Base-by-base conservation (phyloP, 1,139 yeast genomes). In the Lodderomyces metapsilosis region DNA sequence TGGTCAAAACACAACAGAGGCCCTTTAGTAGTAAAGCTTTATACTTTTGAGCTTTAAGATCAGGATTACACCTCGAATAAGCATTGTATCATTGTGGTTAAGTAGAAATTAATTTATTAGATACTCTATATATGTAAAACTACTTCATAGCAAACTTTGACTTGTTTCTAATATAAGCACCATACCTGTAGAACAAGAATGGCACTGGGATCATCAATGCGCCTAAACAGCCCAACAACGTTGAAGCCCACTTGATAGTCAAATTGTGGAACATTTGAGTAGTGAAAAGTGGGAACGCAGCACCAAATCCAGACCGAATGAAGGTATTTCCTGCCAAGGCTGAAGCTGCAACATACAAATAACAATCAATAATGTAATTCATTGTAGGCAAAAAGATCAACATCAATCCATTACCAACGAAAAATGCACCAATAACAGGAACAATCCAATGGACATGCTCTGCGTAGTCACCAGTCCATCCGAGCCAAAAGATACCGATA, bases 251-350 rank as follows among this genome's bases (percentile, higher is more conserved):
- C 57, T 85, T 81, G 37, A 80, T 77, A 23, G 88, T 84, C 79
- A 89, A 75, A 49, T 74, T 76, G 13, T 69, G 62, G 63, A 88
- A 88, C 96, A 89, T 82, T 58, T 74, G 84, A 21, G 72, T 66
- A 3, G 83, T 77, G 54, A 67, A 66, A 45, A 75, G 69, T 31
- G 81, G 75, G 59, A 74, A 69, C 5, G 67, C 72, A 37, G 76
- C 80, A 34, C 79, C 80, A 56, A 75, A 74, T 13, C 70, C 63
- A 2, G 87, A 80, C 70, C 89, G 76, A 50, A 84, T 59, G 54
- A 89, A 81, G 0, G 96, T 82, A 59, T 88, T 88, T 11, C 84
- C 96, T 4, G 97, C 96, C 52, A 89, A 71, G 1, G 96, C 96
- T 18, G 95, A 84, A 10, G 96, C 96, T 3, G 96, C 95, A 56